Percentiles rank a stretch among this genome's conserved stretches.
phyloP scores from a whole-genome alignment of 305 asterid species.

The Solanum aculeatissimum region DNA sequence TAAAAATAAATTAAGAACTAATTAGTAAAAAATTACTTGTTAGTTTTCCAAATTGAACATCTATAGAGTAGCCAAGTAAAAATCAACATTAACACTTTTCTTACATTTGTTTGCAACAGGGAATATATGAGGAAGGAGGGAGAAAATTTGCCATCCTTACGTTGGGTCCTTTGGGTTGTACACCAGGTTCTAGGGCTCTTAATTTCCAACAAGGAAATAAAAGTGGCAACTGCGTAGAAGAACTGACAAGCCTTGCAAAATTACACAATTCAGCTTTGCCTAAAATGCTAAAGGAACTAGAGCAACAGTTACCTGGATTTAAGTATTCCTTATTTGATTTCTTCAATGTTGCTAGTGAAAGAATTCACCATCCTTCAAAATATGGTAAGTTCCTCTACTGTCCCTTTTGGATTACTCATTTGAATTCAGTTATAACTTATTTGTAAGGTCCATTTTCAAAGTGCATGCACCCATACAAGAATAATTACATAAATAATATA shows the following conservation, averaged over 20 bases:
- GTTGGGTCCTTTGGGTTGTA: conserved; percentile 47
- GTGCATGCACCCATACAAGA: too few relatives aligned
- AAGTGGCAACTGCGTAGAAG: conserved; percentile 32
- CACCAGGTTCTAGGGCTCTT: conserved; percentile 41
- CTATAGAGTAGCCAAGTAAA: not conserved
- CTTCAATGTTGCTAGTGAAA: conserved; percentile 22
- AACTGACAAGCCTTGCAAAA: conserved; percentile 32
- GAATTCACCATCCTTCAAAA: conserved; percentile 26
- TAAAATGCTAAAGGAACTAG: conserved; percentile 18
- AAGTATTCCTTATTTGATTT: conserved; percentile 45
- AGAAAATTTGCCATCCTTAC: conserved; percentile 46
- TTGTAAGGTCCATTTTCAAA: too few relatives aligned
- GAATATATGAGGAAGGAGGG: conserved; percentile 24
- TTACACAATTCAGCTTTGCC: conserved; percentile 32
- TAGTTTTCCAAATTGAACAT: not conserved
- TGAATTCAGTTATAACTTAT: not conserved
- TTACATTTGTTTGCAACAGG: not conserved
- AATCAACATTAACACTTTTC: not conserved
- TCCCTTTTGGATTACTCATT: conserved; percentile 1
- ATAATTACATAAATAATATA: too few relatives aligned
- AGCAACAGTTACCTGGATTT: conserved; percentile 29
- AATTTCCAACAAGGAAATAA: conserved; percentile 13
- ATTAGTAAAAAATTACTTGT: too few relatives aligned
- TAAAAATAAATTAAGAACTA: too few relatives aligned
- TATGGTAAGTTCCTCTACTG: conserved; percentile 20